Evolutionary conservation across 2,329 filamentous ascomycete genomes (phyloP).

Genomic region (Xylaria sp.): DNA sequence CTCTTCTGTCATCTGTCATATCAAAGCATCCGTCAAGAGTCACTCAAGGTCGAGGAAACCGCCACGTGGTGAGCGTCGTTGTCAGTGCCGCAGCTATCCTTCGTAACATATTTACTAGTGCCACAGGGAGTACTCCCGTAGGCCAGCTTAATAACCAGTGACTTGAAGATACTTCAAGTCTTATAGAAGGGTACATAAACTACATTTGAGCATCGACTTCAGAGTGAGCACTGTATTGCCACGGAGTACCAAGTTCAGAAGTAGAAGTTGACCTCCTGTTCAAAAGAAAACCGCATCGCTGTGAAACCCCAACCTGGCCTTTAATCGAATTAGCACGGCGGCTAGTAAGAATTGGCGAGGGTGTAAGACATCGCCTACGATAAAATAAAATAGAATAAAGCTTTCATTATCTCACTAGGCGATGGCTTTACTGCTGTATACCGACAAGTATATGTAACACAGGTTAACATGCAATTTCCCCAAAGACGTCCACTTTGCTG

Average conservation of each 20-base stretch:
- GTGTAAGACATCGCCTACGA: background rate
- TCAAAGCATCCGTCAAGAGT: background rate
- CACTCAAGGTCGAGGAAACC: background rate
- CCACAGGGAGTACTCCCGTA: background rate
- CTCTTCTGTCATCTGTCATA: background rate
- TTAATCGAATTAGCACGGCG: background rate
- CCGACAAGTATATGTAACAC: background rate
- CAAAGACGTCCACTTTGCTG: background rate
- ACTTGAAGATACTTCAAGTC: conserved; percentile 14
- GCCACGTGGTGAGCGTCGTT: conserved; percentile 12
- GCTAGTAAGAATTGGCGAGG: background rate
- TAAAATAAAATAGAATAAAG: background rate
- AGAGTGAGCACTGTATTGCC: conserved; percentile 2
- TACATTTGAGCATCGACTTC: background rate
- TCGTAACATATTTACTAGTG: background rate
- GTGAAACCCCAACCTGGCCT: background rate
- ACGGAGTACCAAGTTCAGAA: background rate
- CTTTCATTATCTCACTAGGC: background rate
- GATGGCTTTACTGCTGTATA: too few relatives aligned
- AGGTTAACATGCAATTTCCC: background rate
- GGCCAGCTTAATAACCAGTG: background rate
- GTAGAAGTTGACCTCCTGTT: background rate
- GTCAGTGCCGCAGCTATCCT: background rate
- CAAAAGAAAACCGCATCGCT: background rate
- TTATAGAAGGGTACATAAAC: background rate